Conservation (phyloP, 164 flowering plant genomes). For the Amborella trichopoda region DNA sequence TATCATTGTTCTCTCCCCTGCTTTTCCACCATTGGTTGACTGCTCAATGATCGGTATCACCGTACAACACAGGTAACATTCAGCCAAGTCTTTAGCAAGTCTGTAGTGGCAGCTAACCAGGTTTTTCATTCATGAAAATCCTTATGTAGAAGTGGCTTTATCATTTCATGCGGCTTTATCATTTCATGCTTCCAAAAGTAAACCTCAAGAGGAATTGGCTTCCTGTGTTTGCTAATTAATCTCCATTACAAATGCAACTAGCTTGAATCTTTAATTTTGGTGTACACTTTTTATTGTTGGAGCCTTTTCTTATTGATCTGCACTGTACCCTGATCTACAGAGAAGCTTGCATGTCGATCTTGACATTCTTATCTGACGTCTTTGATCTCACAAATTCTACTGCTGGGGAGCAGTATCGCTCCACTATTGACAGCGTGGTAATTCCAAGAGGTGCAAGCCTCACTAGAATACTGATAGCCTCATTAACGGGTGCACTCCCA, state of each 20-base stretch:
- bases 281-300: too few species aligned
- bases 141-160: too few species aligned
- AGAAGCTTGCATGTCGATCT: conserved; percentile 91
- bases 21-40: conserved; percentile 73
- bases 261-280: too few species aligned
- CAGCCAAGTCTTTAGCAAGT: background rate
- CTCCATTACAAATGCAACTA: too few species aligned
- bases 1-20: conserved; percentile 67
- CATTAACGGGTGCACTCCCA: conserved; percentile 92
- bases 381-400: conserved; percentile 63
- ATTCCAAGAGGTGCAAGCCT: conserved; percentile 78
- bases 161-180: too few species aligned
- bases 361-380: conserved; percentile 79
- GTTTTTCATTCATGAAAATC: too few species aligned
- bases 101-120: conserved; percentile 1
- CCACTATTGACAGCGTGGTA: conserved; percentile 58
- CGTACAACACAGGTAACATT: conserved; percentile 77
- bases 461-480: conserved; percentile 75
- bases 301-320: too few species aligned
- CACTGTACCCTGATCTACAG: too few species aligned
- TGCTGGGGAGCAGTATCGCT: conserved; percentile 33
- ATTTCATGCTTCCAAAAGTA: too few species aligned
- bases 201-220: too few species aligned
- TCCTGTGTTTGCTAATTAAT: too few species aligned
- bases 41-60: conserved; percentile 89